Base-by-base conservation (phyloP, 179 eudicot species). In the Monotropa hypopitys region DNA sequence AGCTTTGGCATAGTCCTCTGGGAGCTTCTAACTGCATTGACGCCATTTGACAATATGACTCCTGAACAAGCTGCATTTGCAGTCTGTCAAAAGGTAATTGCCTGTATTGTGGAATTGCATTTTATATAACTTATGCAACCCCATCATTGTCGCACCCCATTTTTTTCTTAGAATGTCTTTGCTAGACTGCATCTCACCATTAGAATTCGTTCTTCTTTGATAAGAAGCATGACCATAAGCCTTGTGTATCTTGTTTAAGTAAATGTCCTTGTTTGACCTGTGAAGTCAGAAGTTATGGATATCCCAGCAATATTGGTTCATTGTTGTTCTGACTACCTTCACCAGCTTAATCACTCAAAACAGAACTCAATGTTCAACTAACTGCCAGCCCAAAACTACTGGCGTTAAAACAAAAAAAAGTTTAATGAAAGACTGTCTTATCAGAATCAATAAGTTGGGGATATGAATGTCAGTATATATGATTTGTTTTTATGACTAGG, bases 11-110 rank as follows among this genome's bases (percentile, higher is more conserved):
- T 96, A 61, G 97, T 96, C 67, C 75, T 91, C 80, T 96, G 98
- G 99, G 99, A 96, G 89, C 90, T 96, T 73, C 80, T 96, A 77
- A 96, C 99, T 46, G 94, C 98, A 1, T 85, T 90, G 82, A 87
- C 79, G 20, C 99, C 99, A 49, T 96, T 96, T 59, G 98, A 89
- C 56, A 81, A 89, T 77, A 90, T 96, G 99, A 96, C 99, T 70
- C 99, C 99, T 3, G 99, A 96, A 83, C 99, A 96, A 72, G 99
- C 99, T 77, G 99, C 99, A 51, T 96, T 96, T 87, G 99, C 99
- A 0, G 99, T 96, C 40, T 96, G 97, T 84, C 96, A 93, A 62
- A 96, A 93, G 99, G 99, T 96, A 90, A 76, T 16, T 72, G 28
- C 46, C 16, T 1, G 49, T 0, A 16, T 74, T 11, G 12, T 69